Evolutionary conservation across 306 rosid genomes (phyloP), one percentile per base, ranked within the genome.

Genomic region (Glycine soja): DNA sequence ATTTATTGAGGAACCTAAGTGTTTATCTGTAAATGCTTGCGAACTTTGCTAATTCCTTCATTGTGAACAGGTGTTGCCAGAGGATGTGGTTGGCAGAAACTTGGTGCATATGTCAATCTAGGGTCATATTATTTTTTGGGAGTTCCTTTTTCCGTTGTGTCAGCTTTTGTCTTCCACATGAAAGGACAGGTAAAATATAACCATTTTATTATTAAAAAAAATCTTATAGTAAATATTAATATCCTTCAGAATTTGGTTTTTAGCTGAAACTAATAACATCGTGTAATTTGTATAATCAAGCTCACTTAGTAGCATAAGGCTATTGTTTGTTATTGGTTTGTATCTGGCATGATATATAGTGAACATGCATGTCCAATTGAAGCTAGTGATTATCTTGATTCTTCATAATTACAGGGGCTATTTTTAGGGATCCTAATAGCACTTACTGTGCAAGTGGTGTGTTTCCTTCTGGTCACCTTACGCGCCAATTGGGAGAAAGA

Each of bases 61-160:
- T 62, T 72, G 53, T 72, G 43, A 81, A 82, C 15, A 86, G 87
- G 87, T 10, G 18, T 86, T 66, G 83, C 71, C 0, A 83, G 87
- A 76, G 89, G 89, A 76, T 76, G 85, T 67, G 89, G 87, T 14
- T 76, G 89, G 87, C 85, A 83, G 59, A 86, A 86, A 43, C 65
- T 86, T 50, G 89, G 89, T 10, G 85, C 89, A 50, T 71, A 6
- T 76, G 77, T 80, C 10, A 86, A 86, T 80, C 83, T 86, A 30
- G 85, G 87, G 50, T 76, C 87, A 2, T 83, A 65, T 67, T 86
- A 86, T 72, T 12, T 86, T 30, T 61, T 72, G 13, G 89, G 87
- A 0, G 43, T 86, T 72, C 89, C 89, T 59, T 38, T 59, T 8
- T 45, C 89, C 0, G 5, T 67, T 76, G 81, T 72, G 19, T 30